These are phyloP conservation scores for Ophiognomonia clavigignenti-juglandacearum DNA, from an alignment of 2,329 filamentous ascomycete genomes.

Conservation along the genomic window DNA sequence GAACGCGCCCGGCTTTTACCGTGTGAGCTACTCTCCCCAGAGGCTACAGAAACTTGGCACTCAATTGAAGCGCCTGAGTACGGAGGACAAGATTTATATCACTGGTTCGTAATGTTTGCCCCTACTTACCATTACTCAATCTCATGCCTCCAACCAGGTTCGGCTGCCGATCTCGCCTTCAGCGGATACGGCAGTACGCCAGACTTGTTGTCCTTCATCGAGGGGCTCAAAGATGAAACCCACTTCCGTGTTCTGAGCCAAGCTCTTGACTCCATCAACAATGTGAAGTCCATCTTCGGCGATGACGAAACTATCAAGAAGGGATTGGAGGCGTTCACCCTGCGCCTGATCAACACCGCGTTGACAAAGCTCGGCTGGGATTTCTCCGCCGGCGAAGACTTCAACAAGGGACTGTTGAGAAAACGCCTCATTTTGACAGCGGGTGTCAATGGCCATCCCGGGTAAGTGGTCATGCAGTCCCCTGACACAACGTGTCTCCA, in stretches of 20 bases:
- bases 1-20: slow-evolving; percentile 81
- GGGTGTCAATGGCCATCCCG: slow-evolving; percentile 69
- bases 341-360: slow-evolving; percentile 70
- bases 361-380: slow-evolving; percentile 83
- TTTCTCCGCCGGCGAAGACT: slow-evolving; percentile 71
- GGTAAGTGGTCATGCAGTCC: slow-evolving; percentile 44
- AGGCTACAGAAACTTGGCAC: slow-evolving; percentile 76
- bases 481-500: neutral
- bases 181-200: slow-evolving; percentile 80
- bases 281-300: slow-evolving; percentile 80
- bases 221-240: slow-evolving; percentile 76
- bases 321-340: slow-evolving; percentile 71
- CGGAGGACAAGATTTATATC: slow-evolving; percentile 88
- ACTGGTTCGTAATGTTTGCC: no score
- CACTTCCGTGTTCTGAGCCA: slow-evolving; percentile 90
- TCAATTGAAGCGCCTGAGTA: slow-evolving; percentile 69
- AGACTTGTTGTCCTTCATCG: slow-evolving; percentile 74
- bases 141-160: no score
- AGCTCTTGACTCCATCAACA: slow-evolving; percentile 69
- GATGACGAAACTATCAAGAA: slow-evolving; percentile 67
- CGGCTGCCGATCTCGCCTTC: slow-evolving; percentile 82
- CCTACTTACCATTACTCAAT: no score
- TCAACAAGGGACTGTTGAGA: slow-evolving; percentile 75
- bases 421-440: slow-evolving; percentile 75
- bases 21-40: slow-evolving; percentile 86